Evolutionary conservation across 805 yeast species (phyloP).

Genomic region (Wickerhamiella slavikovae): DNA sequence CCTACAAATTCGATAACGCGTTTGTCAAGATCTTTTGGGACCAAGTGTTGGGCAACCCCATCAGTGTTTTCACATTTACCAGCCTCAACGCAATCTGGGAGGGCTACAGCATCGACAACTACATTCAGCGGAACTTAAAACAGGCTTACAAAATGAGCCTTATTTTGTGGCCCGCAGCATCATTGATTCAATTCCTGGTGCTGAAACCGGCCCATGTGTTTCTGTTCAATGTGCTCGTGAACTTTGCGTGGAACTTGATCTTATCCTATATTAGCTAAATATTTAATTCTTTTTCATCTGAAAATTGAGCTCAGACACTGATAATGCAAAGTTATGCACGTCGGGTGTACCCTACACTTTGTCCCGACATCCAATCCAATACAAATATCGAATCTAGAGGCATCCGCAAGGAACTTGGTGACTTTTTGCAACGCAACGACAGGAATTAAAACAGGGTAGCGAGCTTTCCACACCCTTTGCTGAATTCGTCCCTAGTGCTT

Average conservation of each 20-base stretch:
- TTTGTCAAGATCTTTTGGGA: conserved; percentile 14
- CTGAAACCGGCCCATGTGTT: conserved; percentile 10
- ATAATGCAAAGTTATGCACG: no score
- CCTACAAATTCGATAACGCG: conserved; percentile 8
- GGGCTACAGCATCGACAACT: conserved; percentile 16
- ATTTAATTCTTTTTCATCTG: neutral
- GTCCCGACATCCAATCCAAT: no score
- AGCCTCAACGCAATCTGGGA: conserved; percentile 19
- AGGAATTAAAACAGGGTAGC: no score
- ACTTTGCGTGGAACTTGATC: conserved; percentile 15
- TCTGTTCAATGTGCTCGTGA: conserved; percentile 9
- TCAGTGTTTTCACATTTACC: conserved; percentile 15
- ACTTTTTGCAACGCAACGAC: no score
- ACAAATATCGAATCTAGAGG: no score
- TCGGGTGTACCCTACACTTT: no score
- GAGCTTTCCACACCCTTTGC: no score
- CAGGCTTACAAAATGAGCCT: conserved; percentile 11
- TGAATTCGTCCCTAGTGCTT: no score
- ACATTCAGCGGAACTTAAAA: conserved; percentile 12
- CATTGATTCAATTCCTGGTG: conserved; percentile 9
- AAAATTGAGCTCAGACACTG: no score
- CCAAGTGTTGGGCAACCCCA: conserved; percentile 18
- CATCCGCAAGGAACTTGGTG: no score
- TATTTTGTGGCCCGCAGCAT: conserved; percentile 13
- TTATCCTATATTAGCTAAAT: conserved; percentile 2